A percentile compares a stretch with the other conserved stretches of the same genome.
phyloP scores from a whole-genome alignment of 1,139 yeast species.

The Hyphopichia wangnamkhiaoensis region DNA sequence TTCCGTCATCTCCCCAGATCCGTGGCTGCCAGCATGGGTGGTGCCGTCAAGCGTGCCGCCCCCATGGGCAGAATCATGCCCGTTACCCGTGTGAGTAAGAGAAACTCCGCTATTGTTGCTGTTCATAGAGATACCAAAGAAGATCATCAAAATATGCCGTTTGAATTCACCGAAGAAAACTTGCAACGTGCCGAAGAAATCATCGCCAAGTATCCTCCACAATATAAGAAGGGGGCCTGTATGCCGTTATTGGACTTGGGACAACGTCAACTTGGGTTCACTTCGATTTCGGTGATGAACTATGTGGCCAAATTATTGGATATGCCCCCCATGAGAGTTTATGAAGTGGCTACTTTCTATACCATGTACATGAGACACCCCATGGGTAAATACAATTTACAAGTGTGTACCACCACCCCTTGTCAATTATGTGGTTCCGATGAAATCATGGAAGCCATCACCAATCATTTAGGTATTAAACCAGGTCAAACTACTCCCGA shows the following conservation, averaged over 20 bases:
- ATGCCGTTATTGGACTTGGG: conserved; percentile 89
- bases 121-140: conserved; percentile 74
- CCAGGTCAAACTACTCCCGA: conserved; percentile 83
- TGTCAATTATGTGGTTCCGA: conserved; percentile 87
- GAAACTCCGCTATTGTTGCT: conserved; percentile 49
- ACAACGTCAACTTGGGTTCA: conserved; percentile 85
- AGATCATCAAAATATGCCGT: conserved; percentile 69
- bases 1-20: conserved; percentile 8
- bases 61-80: conserved; percentile 4
- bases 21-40: background rate
- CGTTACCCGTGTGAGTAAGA: conserved; percentile 9
- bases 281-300: conserved; percentile 89
- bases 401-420: conserved; percentile 89
- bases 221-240: conserved; percentile 84
- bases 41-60: background rate
- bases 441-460: conserved; percentile 70
- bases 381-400: conserved; percentile 82
- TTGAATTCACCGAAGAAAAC: conserved; percentile 75
- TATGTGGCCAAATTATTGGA: conserved; percentile 84
- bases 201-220: conserved; percentile 79
- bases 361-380: conserved; percentile 91
- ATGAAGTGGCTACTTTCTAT: conserved; percentile 90
- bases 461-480: conserved; percentile 59
- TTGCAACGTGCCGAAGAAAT: conserved; percentile 68
- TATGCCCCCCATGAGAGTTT: conserved; percentile 95